These are phyloP conservation scores for Trichaptum fuscoviolaceum DNA, from an alignment of 768 basidiomycete genomes.

Conservation along the genomic window DNA sequence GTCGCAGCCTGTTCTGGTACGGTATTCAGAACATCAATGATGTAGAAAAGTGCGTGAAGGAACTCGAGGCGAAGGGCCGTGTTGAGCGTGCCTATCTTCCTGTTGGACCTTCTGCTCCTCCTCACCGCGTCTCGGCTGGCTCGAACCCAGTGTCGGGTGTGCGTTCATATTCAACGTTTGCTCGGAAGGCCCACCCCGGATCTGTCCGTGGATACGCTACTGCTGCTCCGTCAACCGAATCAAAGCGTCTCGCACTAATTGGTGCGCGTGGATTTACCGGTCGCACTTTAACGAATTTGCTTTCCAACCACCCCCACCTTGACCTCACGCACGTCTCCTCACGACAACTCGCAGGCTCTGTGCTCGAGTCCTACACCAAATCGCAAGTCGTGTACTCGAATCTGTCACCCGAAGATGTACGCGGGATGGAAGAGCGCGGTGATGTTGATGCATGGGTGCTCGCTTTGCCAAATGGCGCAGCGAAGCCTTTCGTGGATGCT, in stretches of 20 bases:
- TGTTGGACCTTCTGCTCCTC: constrained; percentile 67
- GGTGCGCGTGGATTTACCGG: constrained; percentile 97
- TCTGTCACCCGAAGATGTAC: constrained; percentile 71
- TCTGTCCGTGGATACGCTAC: constrained; percentile 79
- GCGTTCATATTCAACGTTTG: constrained; percentile 56
- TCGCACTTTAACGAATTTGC: constrained; percentile 81
- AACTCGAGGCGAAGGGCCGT: constrained; percentile 69
- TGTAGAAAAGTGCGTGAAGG: constrained; percentile 79
- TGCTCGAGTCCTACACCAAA: constrained; percentile 80
- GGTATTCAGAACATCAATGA: constrained; percentile 88
- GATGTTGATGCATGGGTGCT: constrained; percentile 98
- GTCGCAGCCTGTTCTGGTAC: constrained; percentile 96
- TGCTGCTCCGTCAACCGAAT: constrained; percentile 50
- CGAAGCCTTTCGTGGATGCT: constrained; percentile 96
- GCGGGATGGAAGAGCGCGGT: constrained; percentile 81
- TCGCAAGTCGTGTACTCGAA: constrained; percentile 69
- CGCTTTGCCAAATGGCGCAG: constrained; percentile 96
- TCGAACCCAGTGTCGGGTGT: constrained; percentile 26
- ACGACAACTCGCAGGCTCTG: constrained; percentile 81
- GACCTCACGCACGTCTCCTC: constrained; percentile 94
- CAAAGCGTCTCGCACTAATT: constrained; percentile 90
- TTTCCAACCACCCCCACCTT: constrained; percentile 84
- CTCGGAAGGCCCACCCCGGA: constrained; percentile 38
- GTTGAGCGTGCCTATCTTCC: constrained; percentile 90
- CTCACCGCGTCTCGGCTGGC: constrained; percentile 34